Percentiles rank a stretch among this genome's conserved stretches.
phyloP scores from a whole-genome alignment of 352 stramenopile species.

The Halophytophthora batemanensis region DNA sequence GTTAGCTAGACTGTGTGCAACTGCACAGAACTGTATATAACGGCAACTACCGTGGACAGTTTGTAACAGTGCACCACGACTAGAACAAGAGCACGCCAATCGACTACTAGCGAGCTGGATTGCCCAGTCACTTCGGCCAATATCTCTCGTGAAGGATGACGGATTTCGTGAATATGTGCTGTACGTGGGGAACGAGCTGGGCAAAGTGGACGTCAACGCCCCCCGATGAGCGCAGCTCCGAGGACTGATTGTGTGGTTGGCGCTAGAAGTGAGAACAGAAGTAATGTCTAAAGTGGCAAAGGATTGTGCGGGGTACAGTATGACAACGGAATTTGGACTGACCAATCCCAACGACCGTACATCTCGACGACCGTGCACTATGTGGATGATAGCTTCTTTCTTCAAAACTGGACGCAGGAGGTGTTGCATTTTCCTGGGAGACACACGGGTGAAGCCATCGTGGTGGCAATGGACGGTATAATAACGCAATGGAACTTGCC shows the following conservation, averaged over 20 bases:
- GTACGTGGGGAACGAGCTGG: not conserved
- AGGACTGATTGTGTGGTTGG: not conserved
- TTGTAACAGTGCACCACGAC: too few relatives aligned
- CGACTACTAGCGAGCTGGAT: not conserved
- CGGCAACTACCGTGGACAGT: too few relatives aligned
- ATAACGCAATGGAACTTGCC: slow-evolving; percentile 3
- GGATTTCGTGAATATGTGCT: not conserved
- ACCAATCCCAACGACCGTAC: slow-evolving; percentile 7
- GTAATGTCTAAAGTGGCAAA: not conserved
- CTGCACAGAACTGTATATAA: too few relatives aligned
- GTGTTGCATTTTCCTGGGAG: slow-evolving; percentile 7
- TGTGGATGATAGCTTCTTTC: not conserved
- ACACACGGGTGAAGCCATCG: slow-evolving; percentile 8
- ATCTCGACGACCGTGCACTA: slow-evolving; percentile 11
- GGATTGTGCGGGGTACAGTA: not conserved
- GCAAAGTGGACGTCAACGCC: not conserved
- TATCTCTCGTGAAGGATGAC: not conserved
- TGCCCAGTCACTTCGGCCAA: not conserved
- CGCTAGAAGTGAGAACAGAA: not conserved
- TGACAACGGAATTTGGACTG: slow-evolving; percentile 18
- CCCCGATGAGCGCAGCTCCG: not conserved
- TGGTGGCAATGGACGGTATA: not conserved
- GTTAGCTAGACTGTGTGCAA: too few relatives aligned
- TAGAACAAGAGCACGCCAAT: not conserved
- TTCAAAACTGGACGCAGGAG: slow-evolving; percentile 2